Percentiles rank a stretch among this genome's conserved stretches.
These are phyloP conservation scores for Suhomyces guaymorum DNA, from an alignment of 1,139 yeast genomes.

Conservation along the genomic window DNA sequence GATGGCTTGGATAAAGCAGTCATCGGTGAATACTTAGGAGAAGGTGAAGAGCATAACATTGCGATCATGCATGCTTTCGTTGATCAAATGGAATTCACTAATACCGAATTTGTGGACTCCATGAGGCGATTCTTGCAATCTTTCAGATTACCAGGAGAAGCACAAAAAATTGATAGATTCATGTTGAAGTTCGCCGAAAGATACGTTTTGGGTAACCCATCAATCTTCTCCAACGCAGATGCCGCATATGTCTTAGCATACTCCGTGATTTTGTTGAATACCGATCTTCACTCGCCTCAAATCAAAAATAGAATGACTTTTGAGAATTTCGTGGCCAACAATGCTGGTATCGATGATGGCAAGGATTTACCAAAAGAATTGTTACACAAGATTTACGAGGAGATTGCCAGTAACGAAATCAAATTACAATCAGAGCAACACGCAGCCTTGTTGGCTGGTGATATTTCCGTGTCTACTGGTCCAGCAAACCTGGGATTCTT, in stretches of 20 bases:
- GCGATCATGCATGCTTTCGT: slow-evolving; percentile 93
- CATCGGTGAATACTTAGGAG: slow-evolving; percentile 92
- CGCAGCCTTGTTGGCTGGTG: slow-evolving; percentile 80
- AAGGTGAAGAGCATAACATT: slow-evolving; percentile 75
- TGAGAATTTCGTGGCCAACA: slow-evolving; percentile 82
- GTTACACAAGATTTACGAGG: slow-evolving; percentile 67
- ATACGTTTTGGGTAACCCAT: slow-evolving; percentile 84
- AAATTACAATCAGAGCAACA: slow-evolving; percentile 92
- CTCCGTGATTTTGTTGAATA: slow-evolving; percentile 89
- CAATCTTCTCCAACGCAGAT: slow-evolving; percentile 84
- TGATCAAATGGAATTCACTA: slow-evolving; percentile 77
- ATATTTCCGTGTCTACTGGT: slow-evolving; percentile 35
- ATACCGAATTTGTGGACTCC: slow-evolving; percentile 76
- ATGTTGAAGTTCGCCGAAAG: slow-evolving; percentile 97
- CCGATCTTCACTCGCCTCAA: slow-evolving; percentile 90
- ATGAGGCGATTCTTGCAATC: slow-evolving; percentile 80
- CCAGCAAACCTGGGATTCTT: slow-evolving; percentile 60
- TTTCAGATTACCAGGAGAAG: slow-evolving; percentile 95
- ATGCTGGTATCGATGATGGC: slow-evolving; percentile 92
- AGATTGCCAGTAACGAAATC: slow-evolving; percentile 81
- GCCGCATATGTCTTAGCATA: slow-evolving; percentile 91
- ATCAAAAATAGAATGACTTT: slow-evolving; percentile 83
- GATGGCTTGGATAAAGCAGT: slow-evolving; percentile 83
- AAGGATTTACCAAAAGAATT: slow-evolving; percentile 77
- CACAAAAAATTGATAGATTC: slow-evolving; percentile 94